Percentiles rank a stretch among this genome's conserved stretches.
Conservation (phyloP, 345 rosid genomes). For the Geranium rotundifolium region DNA sequence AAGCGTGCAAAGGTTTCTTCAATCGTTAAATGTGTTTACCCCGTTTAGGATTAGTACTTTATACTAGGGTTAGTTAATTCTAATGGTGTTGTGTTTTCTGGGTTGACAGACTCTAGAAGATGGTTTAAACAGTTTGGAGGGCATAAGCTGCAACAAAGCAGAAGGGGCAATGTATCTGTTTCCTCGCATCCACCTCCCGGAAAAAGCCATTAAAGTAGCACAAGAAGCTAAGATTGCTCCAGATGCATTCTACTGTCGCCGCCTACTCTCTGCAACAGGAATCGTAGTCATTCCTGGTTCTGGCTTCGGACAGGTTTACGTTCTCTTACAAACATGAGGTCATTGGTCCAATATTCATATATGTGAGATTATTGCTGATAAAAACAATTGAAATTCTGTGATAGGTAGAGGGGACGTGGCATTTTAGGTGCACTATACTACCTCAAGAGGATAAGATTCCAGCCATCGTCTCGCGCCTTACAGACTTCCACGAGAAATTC, state of each 20-base stretch:
- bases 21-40: too few species aligned
- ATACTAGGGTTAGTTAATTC: neutral
- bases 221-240: conserved; percentile 63
- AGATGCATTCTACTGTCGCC: conserved; percentile 72
- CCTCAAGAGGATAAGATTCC: conserved; percentile 98
- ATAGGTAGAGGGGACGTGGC: conserved; percentile 95
- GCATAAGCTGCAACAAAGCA: conserved; percentile 84
- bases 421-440: conserved; percentile 90
- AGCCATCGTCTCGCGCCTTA: conserved; percentile 52
- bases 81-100: neutral
- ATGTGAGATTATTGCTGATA: too few species aligned
- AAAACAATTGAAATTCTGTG: neutral
- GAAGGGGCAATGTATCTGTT: conserved; percentile 99
- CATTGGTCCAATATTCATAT: too few species aligned
- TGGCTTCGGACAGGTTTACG: conserved; percentile 75
- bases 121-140: conserved; percentile 75
- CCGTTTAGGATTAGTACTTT: too few species aligned
- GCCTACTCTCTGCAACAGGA: conserved; percentile 82
- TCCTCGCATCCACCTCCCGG: conserved; percentile 57
- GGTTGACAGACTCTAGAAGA: conserved; percentile 56
- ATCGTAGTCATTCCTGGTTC: conserved; percentile 95
- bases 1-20: conserved; percentile 77
- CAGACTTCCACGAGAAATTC: conserved; percentile 76
- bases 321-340: too few species aligned
- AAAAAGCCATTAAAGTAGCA: conserved; percentile 81